Base-by-base conservation (phyloP, 2,329 filamentous ascomycete species). In the Colletotrichum destructivum region DNA sequence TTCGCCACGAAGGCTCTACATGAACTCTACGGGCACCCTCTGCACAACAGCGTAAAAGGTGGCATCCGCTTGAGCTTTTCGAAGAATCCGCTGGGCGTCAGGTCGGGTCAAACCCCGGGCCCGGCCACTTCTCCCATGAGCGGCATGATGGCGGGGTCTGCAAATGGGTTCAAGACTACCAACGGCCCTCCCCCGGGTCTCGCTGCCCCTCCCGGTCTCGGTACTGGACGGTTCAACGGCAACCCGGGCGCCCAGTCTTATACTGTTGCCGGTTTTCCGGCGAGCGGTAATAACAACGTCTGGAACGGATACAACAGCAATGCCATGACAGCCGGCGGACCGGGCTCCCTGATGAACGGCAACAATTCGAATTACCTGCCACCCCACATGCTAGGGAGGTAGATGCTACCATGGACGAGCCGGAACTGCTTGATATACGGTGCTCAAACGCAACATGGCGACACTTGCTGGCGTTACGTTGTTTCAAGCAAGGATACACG, bases 21-120 rank as follows among this genome's bases (percentile, higher is more conserved):
- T 74, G 94, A 98, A 68, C 87, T 98, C 1, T 98, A 98, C 78
- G 96, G 96, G 0, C 90, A 93, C 61, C 91, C 90, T 60, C 88
- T 98, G 42, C 94, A 95, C 79, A 98, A 98, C 82, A 98, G 95
- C 78, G 89, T 94, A 78, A 98, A 98, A 80, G 96, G 96, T 8
- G 96, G 96, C 44, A 98, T 99, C 77, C 92, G 96, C 31, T 87
- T 99, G 67, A 98, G 95, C 82, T 99, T 98, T 82, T 98, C 96
- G 40, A 98, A 98, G 85, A 98, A 98, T 77, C 96, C 96, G 0
- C 88, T 98, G 2, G 96, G 96, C 26, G 96, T 98, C 38, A 92
- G 96, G 56, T 94, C 93, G 2, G 91, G 90, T 35, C 94, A 95
- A 78, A 86, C 84, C n/a, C 79, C 85, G 11, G 83, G 82, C 35